A percentile compares a stretch with the other conserved stretches of the same genome.
phyloP scores from a whole-genome alignment of 441 rosid genomes.

The Breynia disticha region DNA sequence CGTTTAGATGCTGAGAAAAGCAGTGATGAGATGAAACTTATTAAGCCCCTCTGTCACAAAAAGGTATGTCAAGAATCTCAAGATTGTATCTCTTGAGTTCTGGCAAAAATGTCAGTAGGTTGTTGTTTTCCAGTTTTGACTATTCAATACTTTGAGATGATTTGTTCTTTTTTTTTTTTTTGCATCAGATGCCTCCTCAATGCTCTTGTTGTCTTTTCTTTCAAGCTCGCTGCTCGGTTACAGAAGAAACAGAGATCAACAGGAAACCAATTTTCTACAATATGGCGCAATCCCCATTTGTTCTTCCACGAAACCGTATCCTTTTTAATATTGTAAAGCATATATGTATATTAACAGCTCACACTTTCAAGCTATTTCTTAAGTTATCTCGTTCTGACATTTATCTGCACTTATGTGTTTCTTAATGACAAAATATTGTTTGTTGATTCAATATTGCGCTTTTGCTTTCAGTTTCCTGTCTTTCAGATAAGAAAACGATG shows the following conservation, averaged over 20 bases:
- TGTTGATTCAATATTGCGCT: neutral
- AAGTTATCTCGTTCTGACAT: neutral
- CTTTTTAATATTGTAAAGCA: slow-evolving; percentile 16
- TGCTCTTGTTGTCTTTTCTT: slow-evolving; percentile 31
- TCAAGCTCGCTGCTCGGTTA: slow-evolving; percentile 23
- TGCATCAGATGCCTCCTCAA: slow-evolving; percentile 25
- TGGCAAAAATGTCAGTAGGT: neutral
- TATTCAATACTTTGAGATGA: neutral
- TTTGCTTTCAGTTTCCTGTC: neutral
- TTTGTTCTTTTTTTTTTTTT: slow-evolving; percentile 8
- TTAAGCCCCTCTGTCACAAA: too few species aligned
- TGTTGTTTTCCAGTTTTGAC: neutral
- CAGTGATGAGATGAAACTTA: neutral
- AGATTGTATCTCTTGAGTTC: neutral
- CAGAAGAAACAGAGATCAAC: slow-evolving; percentile 24
- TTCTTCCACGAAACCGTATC: slow-evolving; percentile 67
- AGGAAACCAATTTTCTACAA: slow-evolving; percentile 38
- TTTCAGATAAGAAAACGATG: neutral
- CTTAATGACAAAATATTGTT: neutral
- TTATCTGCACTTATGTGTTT: neutral
- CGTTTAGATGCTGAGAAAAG: neutral
- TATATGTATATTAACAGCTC: neutral
- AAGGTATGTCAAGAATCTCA: too few species aligned
- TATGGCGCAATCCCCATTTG: slow-evolving; percentile 27
- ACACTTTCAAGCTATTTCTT: neutral